Conservation (phyloP, 78 protist genomes). For the Fonticula alba region DNA sequence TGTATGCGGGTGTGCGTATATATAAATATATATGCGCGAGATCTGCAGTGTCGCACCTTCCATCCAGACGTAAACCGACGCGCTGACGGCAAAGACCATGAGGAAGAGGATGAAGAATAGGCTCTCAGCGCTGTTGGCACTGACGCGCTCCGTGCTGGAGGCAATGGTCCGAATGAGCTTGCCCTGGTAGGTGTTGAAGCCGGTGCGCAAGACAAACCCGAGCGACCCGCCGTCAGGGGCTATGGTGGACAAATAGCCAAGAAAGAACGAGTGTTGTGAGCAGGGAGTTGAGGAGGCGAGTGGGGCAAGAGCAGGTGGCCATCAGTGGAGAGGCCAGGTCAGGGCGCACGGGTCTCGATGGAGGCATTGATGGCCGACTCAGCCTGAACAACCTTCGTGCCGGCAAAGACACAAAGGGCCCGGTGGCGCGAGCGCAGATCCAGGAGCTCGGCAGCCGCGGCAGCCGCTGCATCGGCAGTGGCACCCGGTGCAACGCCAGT, state of each 20-base stretch:
- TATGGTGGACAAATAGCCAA: not conserved
- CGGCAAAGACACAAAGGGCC: constrained; percentile 49
- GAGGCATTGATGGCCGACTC: too few species aligned
- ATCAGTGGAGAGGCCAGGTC: too few species aligned
- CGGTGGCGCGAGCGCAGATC: constrained; percentile 27
- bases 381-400: constrained; percentile 66
- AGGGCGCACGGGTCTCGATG: too few species aligned
- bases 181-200: constrained; percentile 82
- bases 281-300: not conserved
- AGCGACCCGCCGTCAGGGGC: constrained; percentile 36
- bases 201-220: constrained; percentile 62
- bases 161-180: constrained; percentile 76
- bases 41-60: too few species aligned
- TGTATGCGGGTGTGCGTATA: too few species aligned
- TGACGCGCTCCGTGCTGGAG: constrained; percentile 46
- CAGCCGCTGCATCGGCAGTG: too few species aligned
- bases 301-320: not conserved
- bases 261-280: not conserved
- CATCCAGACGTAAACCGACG: constrained; percentile 58
- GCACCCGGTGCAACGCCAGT: too few species aligned
- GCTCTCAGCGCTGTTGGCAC: constrained; percentile 61
- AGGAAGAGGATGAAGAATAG: constrained; percentile 63
- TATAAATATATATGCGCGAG: too few species aligned
- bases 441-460: not conserved
- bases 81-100: constrained; percentile 68